A percentile compares a stretch with the other conserved stretches of the same genome.
Evolutionary conservation across 2,329 filamentous ascomycete species (phyloP).

Genomic region (Dactylonectria macrodidyma): DNA sequence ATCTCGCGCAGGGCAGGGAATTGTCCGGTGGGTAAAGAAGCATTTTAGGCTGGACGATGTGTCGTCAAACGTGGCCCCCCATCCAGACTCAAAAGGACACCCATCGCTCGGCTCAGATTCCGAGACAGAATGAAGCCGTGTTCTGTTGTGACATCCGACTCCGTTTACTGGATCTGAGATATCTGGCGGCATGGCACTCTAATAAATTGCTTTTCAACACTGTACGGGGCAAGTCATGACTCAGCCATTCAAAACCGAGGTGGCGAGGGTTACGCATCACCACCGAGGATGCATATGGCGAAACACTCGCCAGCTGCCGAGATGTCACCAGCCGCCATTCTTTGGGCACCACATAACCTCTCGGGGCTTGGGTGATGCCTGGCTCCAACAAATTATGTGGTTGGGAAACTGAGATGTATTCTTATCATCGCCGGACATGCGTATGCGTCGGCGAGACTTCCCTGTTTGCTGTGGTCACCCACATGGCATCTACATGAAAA

Average conservation of each 20-base stretch:
- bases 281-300: conserved; percentile 14
- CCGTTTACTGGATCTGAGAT: conserved; percentile 9
- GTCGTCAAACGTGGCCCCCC: background rate
- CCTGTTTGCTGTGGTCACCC: background rate
- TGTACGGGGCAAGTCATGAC: background rate
- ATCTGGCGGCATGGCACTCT: conserved; percentile 7
- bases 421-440: background rate
- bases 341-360: background rate
- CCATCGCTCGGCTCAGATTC: conserved; percentile 15
- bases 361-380: background rate
- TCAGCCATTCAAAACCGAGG: conserved; percentile 15
- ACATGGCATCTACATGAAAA: conserved; percentile 2
- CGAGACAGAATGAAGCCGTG: conserved; percentile 17
- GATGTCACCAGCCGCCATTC: conserved; percentile 8
- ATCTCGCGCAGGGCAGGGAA: background rate
- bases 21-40: conserved; percentile 14
- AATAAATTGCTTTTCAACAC: background rate
- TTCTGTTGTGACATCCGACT: background rate
- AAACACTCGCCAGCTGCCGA: conserved; percentile 3
- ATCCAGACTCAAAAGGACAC: conserved; percentile 4
- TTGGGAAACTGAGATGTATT: background rate
- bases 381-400: background rate
- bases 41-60: background rate
- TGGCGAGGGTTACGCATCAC: conserved; percentile 5
- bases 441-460: background rate